Percentiles rank a stretch among this genome's conserved stretches.
phyloP scores from a whole-genome alignment of 108 stramenopile genomes.

The Cyclotella atomus region DNA sequence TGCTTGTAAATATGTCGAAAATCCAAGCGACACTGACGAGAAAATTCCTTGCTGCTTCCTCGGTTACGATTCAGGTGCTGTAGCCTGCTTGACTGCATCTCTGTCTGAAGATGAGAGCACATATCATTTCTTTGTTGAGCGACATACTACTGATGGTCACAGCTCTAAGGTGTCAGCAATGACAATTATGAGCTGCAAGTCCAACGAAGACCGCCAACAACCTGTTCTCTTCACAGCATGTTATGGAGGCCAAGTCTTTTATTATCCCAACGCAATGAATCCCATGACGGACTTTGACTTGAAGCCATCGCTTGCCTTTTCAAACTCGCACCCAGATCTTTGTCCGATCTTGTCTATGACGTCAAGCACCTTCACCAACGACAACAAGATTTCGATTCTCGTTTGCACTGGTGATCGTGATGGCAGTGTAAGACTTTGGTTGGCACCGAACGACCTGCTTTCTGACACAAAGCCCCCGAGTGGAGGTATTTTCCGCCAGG shows the following conservation, averaged over 20 bases:
- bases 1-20: not conserved
- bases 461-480: not conserved
- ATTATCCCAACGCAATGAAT: not conserved
- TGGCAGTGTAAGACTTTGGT: not conserved
- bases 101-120: not conserved
- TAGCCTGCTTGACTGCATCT: not conserved
- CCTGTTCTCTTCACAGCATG: not conserved
- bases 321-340: not conserved
- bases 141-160: not conserved
- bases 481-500: not conserved
- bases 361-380: not conserved
- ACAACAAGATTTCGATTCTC: not conserved
- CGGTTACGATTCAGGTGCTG: not conserved
- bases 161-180: constrained; percentile 1
- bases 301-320: not conserved
- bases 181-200: not conserved
- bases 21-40: no score
- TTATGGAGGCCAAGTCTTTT: constrained; percentile 1
- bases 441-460: not conserved
- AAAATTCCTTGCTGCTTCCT: not conserved
- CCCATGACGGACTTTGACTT: not conserved
- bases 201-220: not conserved
- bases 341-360: not conserved
- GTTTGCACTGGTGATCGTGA: constrained; percentile 8
- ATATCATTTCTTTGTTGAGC: not conserved